A percentile compares a stretch with the other conserved stretches of the same genome.
Evolutionary conservation across 176 grass and related monocot species (phyloP).

Genomic region (Typha latifolia): DNA sequence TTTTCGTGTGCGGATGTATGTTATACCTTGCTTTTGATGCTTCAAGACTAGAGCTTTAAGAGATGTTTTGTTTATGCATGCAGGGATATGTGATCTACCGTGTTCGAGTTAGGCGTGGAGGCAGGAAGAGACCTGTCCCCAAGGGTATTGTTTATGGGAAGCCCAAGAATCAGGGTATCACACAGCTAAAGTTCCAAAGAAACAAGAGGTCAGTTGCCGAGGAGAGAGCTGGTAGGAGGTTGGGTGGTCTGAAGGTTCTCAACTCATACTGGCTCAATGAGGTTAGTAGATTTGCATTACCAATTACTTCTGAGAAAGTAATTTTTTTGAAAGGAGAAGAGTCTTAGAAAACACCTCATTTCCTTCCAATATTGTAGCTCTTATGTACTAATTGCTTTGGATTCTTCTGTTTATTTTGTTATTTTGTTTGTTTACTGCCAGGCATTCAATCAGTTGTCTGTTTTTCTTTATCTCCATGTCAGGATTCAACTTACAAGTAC

Average conservation of each 20-base stretch:
- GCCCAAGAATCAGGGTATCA: constrained; percentile 89
- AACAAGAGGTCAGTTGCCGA: constrained; percentile 94
- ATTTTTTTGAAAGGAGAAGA: not conserved
- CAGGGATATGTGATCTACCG: constrained; percentile 27
- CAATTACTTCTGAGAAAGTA: not conserved
- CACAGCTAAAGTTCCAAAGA: constrained; percentile 89
- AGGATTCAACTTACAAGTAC: constrained; percentile 26
- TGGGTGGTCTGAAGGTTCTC: constrained; percentile 78
- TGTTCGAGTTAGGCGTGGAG: constrained; percentile 38
- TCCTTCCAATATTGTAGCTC: not conserved
- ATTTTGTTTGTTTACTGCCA: not conserved
- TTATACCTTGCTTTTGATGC: not conserved
- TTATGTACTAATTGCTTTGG: not conserved
- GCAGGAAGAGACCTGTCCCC: constrained; percentile 72
- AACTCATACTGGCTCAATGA: constrained; percentile 95
- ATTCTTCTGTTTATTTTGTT: not conserved
- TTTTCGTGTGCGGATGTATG: not conserved
- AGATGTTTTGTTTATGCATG: not conserved
- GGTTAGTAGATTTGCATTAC: constrained; percentile 24
- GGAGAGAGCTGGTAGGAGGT: constrained; percentile 72
- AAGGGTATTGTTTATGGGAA: constrained; percentile 73
- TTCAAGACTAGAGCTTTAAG: not conserved
- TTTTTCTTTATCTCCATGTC: not conserved
- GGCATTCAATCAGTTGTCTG: not conserved
- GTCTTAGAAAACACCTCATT: too few relatives aligned